These are phyloP conservation scores for Cochlearia excelsa DNA, from an alignment of 345 rosid species.

Conservation along the genomic window DNA sequence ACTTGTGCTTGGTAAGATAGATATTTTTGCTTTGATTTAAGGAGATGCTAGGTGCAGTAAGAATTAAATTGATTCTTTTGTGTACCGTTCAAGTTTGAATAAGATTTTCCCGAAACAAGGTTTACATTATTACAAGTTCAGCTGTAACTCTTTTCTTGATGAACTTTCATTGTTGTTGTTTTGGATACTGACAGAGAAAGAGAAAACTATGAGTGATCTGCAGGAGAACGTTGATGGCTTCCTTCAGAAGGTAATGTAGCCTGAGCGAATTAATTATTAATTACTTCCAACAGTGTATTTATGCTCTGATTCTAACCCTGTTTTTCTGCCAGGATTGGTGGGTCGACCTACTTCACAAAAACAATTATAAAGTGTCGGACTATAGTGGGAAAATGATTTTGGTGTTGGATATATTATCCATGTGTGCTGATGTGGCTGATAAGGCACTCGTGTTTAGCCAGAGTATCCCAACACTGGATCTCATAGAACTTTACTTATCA, in stretches of 20 bases:
- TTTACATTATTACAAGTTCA: slow-evolving; percentile 9
- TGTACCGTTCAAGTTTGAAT: not conserved
- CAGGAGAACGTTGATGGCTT: slow-evolving; percentile 64
- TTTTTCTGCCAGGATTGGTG: slow-evolving; percentile 78
- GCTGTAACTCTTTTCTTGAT: not conserved
- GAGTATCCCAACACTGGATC: slow-evolving; percentile 97
- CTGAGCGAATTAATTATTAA: slow-evolving; percentile 8
- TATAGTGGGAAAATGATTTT: slow-evolving; percentile 98
- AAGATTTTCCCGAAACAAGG: not conserved
- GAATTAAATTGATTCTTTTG: not conserved
- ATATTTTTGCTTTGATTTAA: slow-evolving; percentile 5
- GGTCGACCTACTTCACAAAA: slow-evolving; percentile 80
- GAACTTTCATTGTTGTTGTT: slow-evolving; percentile 18
- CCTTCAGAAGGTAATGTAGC: slow-evolving; percentile 58
- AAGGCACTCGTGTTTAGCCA: slow-evolving; percentile 96
- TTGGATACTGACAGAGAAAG: slow-evolving; percentile 53
- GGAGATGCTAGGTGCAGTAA: slow-evolving; percentile 13
- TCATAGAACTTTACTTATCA: slow-evolving; percentile 89
- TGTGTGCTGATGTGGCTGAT: slow-evolving; percentile 74
- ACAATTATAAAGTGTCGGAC: slow-evolving; percentile 61
- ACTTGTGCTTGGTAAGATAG: not conserved
- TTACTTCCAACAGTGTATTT: slow-evolving; percentile 4
- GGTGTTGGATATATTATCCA: slow-evolving; percentile 80
- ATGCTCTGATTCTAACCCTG: slow-evolving; percentile 11
- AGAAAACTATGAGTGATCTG: slow-evolving; percentile 45